Evolutionary conservation across 2,329 filamentous ascomycete species (phyloP).

Genomic region (Ophiocordyceps polyrhachis-furcata): DNA sequence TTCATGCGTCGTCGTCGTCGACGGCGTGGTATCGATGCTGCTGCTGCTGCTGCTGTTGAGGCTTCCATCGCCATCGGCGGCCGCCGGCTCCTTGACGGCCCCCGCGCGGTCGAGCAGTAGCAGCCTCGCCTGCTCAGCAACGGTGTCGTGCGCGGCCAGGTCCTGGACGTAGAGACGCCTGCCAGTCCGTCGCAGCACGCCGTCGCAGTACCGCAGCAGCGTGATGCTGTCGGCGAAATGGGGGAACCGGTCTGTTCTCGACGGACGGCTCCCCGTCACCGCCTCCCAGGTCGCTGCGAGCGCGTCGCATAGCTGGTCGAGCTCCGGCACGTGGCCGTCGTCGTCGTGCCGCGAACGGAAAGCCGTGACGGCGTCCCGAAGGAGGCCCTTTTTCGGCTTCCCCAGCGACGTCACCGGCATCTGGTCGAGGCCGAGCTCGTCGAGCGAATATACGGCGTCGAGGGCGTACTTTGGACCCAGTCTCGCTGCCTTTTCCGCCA

Average conservation of each 20-base stretch:
- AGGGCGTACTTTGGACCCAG: conserved; percentile 20
- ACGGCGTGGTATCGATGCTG: too few species aligned
- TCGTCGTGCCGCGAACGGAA: neutral
- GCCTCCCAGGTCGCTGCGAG: conserved; percentile 12
- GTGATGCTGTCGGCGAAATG: conserved; percentile 18
- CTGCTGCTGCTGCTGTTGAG: too few species aligned
- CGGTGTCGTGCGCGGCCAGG: conserved; percentile 11
- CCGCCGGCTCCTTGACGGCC: neutral
- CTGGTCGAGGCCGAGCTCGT: conserved; percentile 18
- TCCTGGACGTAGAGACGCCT: conserved; percentile 17
- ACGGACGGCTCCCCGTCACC: conserved; percentile 11
- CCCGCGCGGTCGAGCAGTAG: conserved; percentile 8
- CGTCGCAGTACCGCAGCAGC: conserved; percentile 18
- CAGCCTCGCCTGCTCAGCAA: conserved; percentile 13
- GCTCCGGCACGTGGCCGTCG: neutral
- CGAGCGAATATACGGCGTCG: conserved; percentile 20
- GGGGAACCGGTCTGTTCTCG: conserved; percentile 8
- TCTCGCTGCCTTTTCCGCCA: conserved; percentile 11
- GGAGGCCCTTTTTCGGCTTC: conserved; percentile 22
- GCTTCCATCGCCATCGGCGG: too few species aligned
- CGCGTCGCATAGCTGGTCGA: conserved; percentile 4
- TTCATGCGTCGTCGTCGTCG: neutral
- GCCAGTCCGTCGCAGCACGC: conserved; percentile 9
- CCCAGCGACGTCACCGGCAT: conserved; percentile 24
- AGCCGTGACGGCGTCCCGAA: conserved; percentile 10